Evolutionary conservation across 73 alveolate species (phyloP).

Genomic region (Symbiodinium natans): DNA sequence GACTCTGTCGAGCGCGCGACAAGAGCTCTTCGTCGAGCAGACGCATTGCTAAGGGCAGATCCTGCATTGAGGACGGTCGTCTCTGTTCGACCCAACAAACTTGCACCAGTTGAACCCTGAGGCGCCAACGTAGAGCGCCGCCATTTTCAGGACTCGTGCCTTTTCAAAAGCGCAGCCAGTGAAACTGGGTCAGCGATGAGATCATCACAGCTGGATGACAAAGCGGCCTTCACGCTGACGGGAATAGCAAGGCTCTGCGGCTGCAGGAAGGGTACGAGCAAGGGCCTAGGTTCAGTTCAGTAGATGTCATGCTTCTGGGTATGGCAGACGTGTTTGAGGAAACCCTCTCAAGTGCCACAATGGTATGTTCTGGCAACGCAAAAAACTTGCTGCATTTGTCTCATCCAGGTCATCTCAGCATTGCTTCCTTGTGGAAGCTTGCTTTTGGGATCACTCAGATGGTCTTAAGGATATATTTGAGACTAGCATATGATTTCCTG

Average conservation of each 20-base stretch:
- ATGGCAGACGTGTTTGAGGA: background rate
- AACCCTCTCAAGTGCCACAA: no score
- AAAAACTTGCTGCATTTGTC: no score
- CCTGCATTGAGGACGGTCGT: no score
- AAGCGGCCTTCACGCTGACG: conserved; percentile 77
- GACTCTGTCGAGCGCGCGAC: background rate
- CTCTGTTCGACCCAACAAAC: background rate
- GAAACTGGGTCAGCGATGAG: background rate
- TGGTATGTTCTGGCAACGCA: no score
- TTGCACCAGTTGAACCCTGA: no score
- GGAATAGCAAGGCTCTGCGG: conserved; percentile 71
- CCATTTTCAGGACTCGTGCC: conserved; percentile 79
- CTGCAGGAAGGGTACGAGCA: conserved; percentile 81
- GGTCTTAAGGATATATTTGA: no score
- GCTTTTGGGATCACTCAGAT: no score
- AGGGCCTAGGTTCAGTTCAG: conserved; percentile 8
- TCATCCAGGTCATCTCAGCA: no score
- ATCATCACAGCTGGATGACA: background rate
- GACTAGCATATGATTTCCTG: no score
- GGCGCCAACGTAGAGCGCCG: conserved; percentile 30
- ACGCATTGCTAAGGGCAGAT: conserved; percentile 44
- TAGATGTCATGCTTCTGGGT: background rate
- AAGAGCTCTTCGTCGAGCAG: conserved; percentile 68
- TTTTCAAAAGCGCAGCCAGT: background rate
- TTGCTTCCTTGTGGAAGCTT: no score